Evolutionary conservation across 2,329 filamentous ascomycete species (phyloP), one percentile per base, ranked within the genome.

Genomic region (Fusarium abutilonis): DNA sequence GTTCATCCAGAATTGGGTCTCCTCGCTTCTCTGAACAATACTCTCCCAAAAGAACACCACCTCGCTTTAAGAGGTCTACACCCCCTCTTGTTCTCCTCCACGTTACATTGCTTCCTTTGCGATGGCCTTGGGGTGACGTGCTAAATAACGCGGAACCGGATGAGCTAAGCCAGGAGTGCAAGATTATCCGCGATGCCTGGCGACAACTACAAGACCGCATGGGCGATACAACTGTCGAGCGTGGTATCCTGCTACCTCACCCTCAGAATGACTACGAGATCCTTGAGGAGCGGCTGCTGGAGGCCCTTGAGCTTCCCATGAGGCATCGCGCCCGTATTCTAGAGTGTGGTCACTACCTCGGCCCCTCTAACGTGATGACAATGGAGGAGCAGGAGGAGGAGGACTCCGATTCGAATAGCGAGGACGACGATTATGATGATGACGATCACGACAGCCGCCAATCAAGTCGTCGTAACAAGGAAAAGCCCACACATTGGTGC

Each of bases 231-330:
- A 86, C 93, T 10, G 82, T 90, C 63, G 84, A 90, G 70, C 83
- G 91, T 19, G 91, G 90, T 3, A 82, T 95, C 31, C 78, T 95
- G 39, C 82, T 95, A 8, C 86, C 90, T 2, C 92, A 95, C 71
- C 91, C 91, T 1, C 86, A 91, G 66, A 89, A 89, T 52, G 91
- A 93, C 72, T 94, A 91, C 69, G 91, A 93, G 73, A 77, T 92
- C 53, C 82, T 95, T 0, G 90, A 94, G 75, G 91, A 93, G 76
- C 82, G 90, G 26, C 80, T 94, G 31, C 78, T 93, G 3, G 90
- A 93, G 74, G 87, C 89, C 2, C 76, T 93, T 41, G 90, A 92
- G 72, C 79, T 94, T 14, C 88, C 87, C 2, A 78, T 88, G 28
- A 79, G 80, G 14, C 80, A 84, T 2, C 79, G 86, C n/a, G 89